These are phyloP conservation scores for Pythium biforme DNA, from an alignment of 352 stramenopile genomes.

Conservation along the genomic window DNA sequence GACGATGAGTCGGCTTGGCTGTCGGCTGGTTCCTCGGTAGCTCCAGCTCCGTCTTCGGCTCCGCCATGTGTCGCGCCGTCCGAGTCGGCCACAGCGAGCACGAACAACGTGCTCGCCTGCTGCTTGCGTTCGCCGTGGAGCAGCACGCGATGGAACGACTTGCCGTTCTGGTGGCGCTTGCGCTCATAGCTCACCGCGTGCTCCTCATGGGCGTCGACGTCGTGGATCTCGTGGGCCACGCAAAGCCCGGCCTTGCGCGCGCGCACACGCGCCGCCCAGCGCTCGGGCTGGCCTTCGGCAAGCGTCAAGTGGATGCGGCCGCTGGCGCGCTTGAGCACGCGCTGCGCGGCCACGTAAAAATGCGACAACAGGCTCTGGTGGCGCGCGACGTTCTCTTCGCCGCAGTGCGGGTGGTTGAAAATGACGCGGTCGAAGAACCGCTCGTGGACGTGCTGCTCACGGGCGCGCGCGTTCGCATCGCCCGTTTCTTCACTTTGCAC, in stretches of 20 bases:
- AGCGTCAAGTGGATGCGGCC: slow-evolving; percentile 66
- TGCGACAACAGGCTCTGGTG: slow-evolving; percentile 91
- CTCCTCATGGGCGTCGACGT: slow-evolving; percentile 37
- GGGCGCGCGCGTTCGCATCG: slow-evolving; percentile 3
- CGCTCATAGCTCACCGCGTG: slow-evolving; percentile 60
- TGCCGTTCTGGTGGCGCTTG: slow-evolving; percentile 88
- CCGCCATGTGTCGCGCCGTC: not conserved
- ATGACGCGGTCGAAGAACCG: slow-evolving; percentile 76
- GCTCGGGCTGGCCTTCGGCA: slow-evolving; percentile 69
- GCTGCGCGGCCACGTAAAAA: slow-evolving; percentile 79
- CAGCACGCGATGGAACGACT: slow-evolving; percentile 79
- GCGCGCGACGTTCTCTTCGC: slow-evolving; percentile 84
- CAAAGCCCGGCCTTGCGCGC: slow-evolving; percentile 40
- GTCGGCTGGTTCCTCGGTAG: too few species aligned
- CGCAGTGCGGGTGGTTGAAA: slow-evolving; percentile 95
- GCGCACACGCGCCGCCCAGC: slow-evolving; percentile 68
- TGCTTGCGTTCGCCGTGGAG: slow-evolving; percentile 65
- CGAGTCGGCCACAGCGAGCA: slow-evolving; percentile 32
- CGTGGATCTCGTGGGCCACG: slow-evolving; percentile 45
- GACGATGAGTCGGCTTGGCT: not conserved
- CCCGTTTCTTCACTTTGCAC: too few species aligned
- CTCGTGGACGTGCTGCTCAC: slow-evolving; percentile 7
- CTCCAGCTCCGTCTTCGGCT: not conserved
- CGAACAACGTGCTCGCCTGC: slow-evolving; percentile 67
- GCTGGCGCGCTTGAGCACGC: slow-evolving; percentile 32